Evolutionary conservation across 148 eudicot genomes (phyloP), one percentile per base, ranked within the genome.

Genomic region (Nepenthes gracilis): DNA sequence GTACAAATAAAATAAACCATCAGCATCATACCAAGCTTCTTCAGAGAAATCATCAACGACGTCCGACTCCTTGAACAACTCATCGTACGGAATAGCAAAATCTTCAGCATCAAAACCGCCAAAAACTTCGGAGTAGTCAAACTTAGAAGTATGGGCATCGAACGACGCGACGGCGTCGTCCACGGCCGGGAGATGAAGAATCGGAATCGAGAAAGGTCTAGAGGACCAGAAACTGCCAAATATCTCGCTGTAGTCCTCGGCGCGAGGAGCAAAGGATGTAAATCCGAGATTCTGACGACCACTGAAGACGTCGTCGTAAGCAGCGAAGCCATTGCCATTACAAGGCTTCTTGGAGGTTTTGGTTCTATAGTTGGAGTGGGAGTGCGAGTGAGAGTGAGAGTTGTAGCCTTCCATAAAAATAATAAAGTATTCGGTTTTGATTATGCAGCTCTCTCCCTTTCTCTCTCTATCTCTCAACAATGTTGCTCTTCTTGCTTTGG

Each of bases 161-260:
- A 71, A 73, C n/a, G 69, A 67, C 36, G 72, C 71, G 33, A 70
- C 67, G 45, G 54, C 58, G 5, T 55, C 69, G 47, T 62, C 74
- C 36, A 69, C 66, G 11, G 78, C 63, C 5, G 99, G 97, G 65
- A 89, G 95, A 72, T 89, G 84, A 33, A 94, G 89, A 32, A 93
- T 63, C 11, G 99, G 99, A 58, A 93, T 86, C 0, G 96, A 88
- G 0, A 85, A 81, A 61, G 70, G 75, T 49, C 70, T 70, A 72
- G 81, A 60, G 2, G 76, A 66, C 68, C 75, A 84, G 57, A 84
- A 85, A 15, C 80, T 75, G 35, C 87, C 77, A 64, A 93, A 93
- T 64, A 93, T 89, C 81, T 93, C 99, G 35, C 75, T 54, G 70
- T 93, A 93, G 73, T 93, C 96, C 37, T 86, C 83, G 15, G 77